Conservation (phyloP, 768 basidiomycete genomes). For the Grammothele lineata region DNA sequence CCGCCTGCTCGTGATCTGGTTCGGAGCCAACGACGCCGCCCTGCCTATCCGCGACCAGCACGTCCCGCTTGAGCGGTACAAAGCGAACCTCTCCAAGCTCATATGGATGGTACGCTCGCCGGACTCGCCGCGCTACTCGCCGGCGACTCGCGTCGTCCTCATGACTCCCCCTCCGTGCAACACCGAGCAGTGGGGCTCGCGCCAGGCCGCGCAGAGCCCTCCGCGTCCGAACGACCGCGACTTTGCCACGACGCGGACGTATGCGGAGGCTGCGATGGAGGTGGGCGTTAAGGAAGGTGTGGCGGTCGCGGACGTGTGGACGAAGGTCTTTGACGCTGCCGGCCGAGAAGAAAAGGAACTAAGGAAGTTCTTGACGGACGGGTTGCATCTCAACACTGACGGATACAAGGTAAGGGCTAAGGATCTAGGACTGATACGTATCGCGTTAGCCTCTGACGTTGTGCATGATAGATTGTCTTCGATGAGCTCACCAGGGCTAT, state of each 20-base stretch:
- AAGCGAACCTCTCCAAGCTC: conserved; percentile 58
- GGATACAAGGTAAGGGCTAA: conserved; percentile 64
- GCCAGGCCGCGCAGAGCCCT: conserved; percentile 46
- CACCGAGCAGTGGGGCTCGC: conserved; percentile 49
- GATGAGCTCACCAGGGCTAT: conserved; percentile 58
- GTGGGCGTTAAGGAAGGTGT: conserved; percentile 54
- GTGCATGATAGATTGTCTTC: conserved; percentile 54
- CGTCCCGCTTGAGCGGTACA: conserved; percentile 66
- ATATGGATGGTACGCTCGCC: conserved; percentile 60
- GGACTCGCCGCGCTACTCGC: conserved; percentile 61
- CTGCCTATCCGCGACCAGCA: conserved; percentile 65
- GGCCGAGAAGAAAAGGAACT: conserved; percentile 54
- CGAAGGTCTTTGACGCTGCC: conserved; percentile 66
- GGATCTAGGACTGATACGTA: no score
- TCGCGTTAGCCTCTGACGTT: no score
- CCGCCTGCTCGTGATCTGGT: conserved; percentile 81
- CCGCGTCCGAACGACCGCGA: conserved; percentile 51
- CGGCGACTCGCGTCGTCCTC: conserved; percentile 70
- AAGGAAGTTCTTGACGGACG: conserved; percentile 58
- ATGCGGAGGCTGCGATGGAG: conserved; percentile 66
- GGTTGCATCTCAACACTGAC: conserved; percentile 71
- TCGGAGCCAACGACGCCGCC: conserved; percentile 86
- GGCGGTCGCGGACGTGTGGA: conserved; percentile 73
- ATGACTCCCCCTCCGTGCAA: conserved; percentile 86
- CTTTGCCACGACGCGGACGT: conserved; percentile 58